Conservation (phyloP, 2,329 filamentous ascomycete species). For the Fusarium gaditjirri region DNA sequence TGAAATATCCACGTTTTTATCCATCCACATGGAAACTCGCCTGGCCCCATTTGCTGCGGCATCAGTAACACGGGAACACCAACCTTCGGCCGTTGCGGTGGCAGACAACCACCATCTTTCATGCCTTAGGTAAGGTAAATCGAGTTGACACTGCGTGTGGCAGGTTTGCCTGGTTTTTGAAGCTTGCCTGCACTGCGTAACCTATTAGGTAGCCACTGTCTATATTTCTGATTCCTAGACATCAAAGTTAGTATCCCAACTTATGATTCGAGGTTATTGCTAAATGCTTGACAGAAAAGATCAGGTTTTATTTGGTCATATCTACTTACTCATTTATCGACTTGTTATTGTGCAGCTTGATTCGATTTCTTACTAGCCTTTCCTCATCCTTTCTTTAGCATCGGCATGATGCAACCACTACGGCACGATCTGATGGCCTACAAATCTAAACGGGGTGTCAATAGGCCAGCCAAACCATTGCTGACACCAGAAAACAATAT, state of each 20-base stretch:
- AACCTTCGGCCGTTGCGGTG: background rate
- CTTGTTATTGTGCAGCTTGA: background rate
- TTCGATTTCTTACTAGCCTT: background rate
- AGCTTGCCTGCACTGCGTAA: background rate
- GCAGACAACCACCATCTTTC: background rate
- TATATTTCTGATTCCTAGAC: background rate
- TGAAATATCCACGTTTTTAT: background rate
- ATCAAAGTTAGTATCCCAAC: background rate
- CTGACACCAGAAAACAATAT: conserved; percentile 12
- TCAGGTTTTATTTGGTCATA: background rate
- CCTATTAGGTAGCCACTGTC: background rate
- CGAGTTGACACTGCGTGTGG: conserved; percentile 12
- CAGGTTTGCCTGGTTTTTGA: background rate
- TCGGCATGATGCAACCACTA: conserved; percentile 10
- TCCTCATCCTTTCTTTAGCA: background rate
- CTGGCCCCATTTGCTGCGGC: conserved; percentile 2
- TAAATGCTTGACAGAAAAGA: background rate
- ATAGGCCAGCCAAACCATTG: conserved; percentile 6
- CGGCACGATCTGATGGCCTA: background rate
- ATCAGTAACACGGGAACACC: background rate
- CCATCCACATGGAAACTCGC: background rate
- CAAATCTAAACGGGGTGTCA: background rate
- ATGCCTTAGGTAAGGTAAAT: background rate
- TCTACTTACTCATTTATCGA: background rate
- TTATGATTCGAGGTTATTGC: too few relatives aligned